These are phyloP conservation scores for Petrea volubilis DNA, from an alignment of 257 asterid species.

Conservation along the genomic window DNA sequence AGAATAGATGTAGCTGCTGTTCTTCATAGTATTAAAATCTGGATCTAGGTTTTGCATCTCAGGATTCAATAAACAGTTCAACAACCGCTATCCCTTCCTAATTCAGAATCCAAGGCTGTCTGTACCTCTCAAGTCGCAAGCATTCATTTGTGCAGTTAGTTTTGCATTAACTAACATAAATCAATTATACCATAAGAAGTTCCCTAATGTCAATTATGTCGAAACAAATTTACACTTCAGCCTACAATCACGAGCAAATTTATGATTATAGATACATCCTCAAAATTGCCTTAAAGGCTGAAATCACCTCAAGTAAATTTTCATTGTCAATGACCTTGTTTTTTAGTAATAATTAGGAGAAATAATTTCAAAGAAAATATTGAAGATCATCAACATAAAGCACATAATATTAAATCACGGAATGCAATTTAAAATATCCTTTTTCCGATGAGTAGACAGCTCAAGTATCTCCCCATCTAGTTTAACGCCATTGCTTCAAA, in stretches of 20 bases:
- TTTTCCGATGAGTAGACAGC: slow-evolving; percentile 4
- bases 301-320: not conserved
- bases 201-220: not conserved
- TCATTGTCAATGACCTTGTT: not conserved
- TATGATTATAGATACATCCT: not conserved
- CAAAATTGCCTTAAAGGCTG: not conserved
- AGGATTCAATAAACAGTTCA: not conserved
- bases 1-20: not conserved
- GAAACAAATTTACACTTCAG: not conserved
- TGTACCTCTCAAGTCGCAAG: slow-evolving; percentile 11
- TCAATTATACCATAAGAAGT: not conserved
- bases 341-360: not conserved
- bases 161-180: not conserved
- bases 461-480: slow-evolving; percentile 14
- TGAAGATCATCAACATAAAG: not conserved
- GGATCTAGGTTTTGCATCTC: not conserved
- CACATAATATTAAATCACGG: not conserved
- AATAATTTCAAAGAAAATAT: not conserved
- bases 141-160: not conserved
- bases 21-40: not conserved
- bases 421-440: not conserved
- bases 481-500: not conserved
- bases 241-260: not conserved
- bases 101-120: not conserved
- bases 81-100: not conserved